A percentile compares a stretch with the other conserved stretches of the same genome.
These are phyloP conservation scores for Bimuria novae-zelandiae DNA, from an alignment of 2,329 filamentous ascomycete species.

Conservation along the genomic window DNA sequence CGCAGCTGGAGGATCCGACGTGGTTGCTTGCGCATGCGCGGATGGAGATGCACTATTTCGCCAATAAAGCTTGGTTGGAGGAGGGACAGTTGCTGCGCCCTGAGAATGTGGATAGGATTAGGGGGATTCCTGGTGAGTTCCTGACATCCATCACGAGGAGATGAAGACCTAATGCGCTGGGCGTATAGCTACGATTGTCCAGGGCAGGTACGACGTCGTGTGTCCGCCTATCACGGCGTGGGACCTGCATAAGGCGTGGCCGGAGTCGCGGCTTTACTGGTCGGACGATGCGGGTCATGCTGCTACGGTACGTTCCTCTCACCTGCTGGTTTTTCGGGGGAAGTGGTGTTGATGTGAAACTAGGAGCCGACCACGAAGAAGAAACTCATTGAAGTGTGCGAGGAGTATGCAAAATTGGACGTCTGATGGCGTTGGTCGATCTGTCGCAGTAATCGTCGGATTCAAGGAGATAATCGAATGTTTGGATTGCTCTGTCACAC, in stretches of 20 bases:
- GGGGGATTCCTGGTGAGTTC: constrained; percentile 40
- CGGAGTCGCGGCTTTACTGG: constrained; percentile 40
- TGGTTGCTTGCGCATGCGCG: constrained; percentile 45
- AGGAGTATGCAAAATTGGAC: constrained; percentile 31
- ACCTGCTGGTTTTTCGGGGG: neutral
- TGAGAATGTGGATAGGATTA: constrained; percentile 43
- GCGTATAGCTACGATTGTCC: constrained; percentile 41
- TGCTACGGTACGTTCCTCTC: constrained; percentile 20
- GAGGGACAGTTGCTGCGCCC: constrained; percentile 47
- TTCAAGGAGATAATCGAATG: too few species aligned
- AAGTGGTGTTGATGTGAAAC: constrained; percentile 1
- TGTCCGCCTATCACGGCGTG: constrained; percentile 52
- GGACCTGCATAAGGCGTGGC: constrained; percentile 49
- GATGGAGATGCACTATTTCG: constrained; percentile 52
- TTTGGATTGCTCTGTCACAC: too few species aligned
- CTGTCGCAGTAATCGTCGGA: too few species aligned
- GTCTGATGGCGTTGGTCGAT: too few species aligned
- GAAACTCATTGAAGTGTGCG: constrained; percentile 29
- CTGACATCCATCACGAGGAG: neutral
- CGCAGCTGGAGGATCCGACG: constrained; percentile 31
- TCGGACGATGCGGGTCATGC: constrained; percentile 42
- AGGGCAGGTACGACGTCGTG: constrained; percentile 54
- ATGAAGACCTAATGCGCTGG: neutral
- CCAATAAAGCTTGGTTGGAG: constrained; percentile 48
- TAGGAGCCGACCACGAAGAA: constrained; percentile 33